Conservation (phyloP, 163 green algal species). For the Chlorella variabilis region DNA sequence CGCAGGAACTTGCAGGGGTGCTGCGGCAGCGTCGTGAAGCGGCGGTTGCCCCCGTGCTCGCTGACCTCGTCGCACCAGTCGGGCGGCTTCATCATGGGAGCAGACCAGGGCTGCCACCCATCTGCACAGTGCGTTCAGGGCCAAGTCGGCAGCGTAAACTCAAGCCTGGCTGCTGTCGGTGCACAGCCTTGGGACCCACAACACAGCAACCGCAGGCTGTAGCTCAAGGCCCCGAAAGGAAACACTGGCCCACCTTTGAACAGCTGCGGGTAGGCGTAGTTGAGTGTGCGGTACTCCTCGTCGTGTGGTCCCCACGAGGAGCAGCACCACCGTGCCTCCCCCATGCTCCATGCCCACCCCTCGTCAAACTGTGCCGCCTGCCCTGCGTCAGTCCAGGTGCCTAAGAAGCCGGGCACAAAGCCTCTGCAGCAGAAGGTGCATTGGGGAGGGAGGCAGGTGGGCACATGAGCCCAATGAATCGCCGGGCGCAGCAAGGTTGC, state of each 20-base stretch:
- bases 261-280: neutral
- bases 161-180: neutral
- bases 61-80: conserved; percentile 22
- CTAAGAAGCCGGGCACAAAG: conserved; percentile 13
- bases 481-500: too few relatives aligned
- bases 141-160: neutral
- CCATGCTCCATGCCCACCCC: neutral
- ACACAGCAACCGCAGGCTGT: too few relatives aligned
- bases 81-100: neutral
- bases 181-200: too few relatives aligned
- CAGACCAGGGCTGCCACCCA: conserved; percentile 1
- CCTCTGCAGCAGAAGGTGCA: neutral
- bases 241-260: neutral
- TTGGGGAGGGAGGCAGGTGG: neutral
- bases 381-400: neutral
- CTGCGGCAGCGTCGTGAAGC: neutral
- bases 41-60: neutral
- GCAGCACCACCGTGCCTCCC: conserved; percentile 13
- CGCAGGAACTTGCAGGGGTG: conserved; percentile 19
- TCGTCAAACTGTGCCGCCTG: neutral
- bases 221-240: too few relatives aligned
- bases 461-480: neutral
- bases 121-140: neutral
- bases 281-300: neutral
- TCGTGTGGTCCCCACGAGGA: neutral